Evolutionary conservation across 2,329 filamentous ascomycete genomes (phyloP).

Genomic region (Bipolaris sorokiniana): DNA sequence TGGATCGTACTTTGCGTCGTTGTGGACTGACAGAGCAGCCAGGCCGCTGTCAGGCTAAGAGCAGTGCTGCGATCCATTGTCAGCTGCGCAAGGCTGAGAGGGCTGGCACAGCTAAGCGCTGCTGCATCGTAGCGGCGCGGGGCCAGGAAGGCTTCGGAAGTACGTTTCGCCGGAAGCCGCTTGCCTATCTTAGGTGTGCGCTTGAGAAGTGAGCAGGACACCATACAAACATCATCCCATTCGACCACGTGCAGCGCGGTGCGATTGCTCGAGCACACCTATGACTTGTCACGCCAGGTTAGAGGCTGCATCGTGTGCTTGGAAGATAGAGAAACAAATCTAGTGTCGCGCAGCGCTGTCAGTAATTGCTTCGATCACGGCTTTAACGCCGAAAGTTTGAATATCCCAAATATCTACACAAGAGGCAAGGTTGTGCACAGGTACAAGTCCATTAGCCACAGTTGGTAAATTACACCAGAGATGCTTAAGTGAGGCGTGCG

Average conservation of each 20-base stretch:
- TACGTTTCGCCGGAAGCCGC: background rate
- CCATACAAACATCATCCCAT: background rate
- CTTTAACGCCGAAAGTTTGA: too few relatives aligned
- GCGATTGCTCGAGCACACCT: background rate
- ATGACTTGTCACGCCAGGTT: background rate
- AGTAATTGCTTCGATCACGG: too few relatives aligned
- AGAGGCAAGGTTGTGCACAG: too few relatives aligned
- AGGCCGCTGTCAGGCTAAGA: conserved; percentile 11
- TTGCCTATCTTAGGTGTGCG: background rate
- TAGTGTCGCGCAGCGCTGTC: too few relatives aligned
- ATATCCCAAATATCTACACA: too few relatives aligned
- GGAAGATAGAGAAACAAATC: background rate
- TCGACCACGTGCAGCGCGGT: background rate
- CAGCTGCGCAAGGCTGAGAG: conserved; percentile 4
- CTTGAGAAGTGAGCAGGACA: background rate
- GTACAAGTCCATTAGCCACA: too few relatives aligned
- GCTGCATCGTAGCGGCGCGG: background rate
- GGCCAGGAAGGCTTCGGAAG: background rate
- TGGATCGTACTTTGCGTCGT: conserved; percentile 4
- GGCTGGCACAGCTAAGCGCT: conserved; percentile 15
- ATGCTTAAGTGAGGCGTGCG: too few relatives aligned
- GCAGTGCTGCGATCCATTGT: conserved; percentile 16
- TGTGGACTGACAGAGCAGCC: conserved; percentile 14
- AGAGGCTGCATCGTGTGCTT: background rate
- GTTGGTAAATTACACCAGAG: too few relatives aligned